Evolutionary conservation across 768 basidiomycete genomes (phyloP).

Genomic region (Rhizopogon salebrosus): DNA sequence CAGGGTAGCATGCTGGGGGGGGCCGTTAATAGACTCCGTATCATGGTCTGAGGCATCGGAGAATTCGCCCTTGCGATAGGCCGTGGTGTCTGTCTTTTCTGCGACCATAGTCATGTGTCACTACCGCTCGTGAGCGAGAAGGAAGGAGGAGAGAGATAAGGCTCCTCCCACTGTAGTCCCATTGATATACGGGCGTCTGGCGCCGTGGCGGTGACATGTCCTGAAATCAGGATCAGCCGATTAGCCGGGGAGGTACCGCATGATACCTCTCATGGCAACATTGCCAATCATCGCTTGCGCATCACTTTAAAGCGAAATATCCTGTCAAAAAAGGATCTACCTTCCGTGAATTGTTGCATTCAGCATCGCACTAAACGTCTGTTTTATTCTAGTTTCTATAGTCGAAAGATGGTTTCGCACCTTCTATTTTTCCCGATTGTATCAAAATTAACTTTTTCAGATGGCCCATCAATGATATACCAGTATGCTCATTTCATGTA

Average conservation of each 20-base stretch:
- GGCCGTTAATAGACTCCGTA: constrained; percentile 10
- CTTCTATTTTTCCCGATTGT: too few species aligned
- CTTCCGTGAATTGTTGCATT: too few species aligned
- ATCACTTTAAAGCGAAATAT: too few species aligned
- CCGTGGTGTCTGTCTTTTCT: constrained; percentile 16
- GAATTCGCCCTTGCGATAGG: constrained; percentile 2
- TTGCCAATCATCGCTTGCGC: too few species aligned
- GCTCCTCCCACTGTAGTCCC: neutral
- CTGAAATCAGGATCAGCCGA: neutral
- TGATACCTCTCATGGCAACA: too few species aligned
- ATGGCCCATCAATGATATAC: too few species aligned
- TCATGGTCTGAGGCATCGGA: constrained; percentile 17
- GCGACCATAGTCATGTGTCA: constrained; percentile 6
- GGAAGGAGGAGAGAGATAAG: neutral
- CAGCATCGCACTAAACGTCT: too few species aligned
- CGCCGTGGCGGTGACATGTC: neutral
- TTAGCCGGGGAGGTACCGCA: neutral
- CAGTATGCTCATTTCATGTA: too few species aligned
- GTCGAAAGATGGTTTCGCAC: too few species aligned
- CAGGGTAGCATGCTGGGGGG: constrained; percentile 24
- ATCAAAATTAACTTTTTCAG: too few species aligned
- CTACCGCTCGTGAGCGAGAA: neutral
- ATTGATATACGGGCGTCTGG: neutral
- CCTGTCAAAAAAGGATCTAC: too few species aligned
- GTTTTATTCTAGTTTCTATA: too few species aligned